Conservation (phyloP, 257 asterid species). For the Cordia subcordata region DNA sequence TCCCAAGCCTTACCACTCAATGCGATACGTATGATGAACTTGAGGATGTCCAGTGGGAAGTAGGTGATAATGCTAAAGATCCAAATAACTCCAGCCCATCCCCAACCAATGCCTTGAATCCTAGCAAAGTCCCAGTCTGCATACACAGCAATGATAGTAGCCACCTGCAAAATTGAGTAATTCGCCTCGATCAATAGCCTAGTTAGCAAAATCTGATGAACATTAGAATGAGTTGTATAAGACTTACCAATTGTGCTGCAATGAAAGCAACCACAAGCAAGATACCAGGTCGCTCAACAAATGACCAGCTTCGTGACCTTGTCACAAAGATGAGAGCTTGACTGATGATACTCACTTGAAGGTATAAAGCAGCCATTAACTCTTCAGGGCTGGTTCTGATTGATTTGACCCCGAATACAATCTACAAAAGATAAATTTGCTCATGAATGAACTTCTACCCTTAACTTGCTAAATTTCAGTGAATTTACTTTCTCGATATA, state of each 20-base stretch:
- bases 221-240: not conserved
- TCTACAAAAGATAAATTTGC: slow-evolving; percentile 22
- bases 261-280: slow-evolving; percentile 63
- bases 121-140: slow-evolving; percentile 74
- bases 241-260: slow-evolving; percentile 61
- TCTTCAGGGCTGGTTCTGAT: slow-evolving; percentile 39
- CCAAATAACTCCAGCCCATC: slow-evolving; percentile 87
- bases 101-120: slow-evolving; percentile 81
- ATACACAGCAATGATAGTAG: slow-evolving; percentile 63
- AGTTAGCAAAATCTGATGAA: not conserved
- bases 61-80: slow-evolving; percentile 62
- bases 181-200: not conserved
- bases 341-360: slow-evolving; percentile 92
- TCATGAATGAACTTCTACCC: not conserved
- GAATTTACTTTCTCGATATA: not conserved
- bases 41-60: slow-evolving; percentile 74
- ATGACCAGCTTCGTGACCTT: slow-evolving; percentile 84
- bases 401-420: slow-evolving; percentile 42
- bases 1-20: slow-evolving; percentile 82
- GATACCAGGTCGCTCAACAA: slow-evolving; percentile 73
- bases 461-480: too few species aligned
- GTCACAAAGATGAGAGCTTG: slow-evolving; percentile 91
- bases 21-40: slow-evolving; percentile 54
- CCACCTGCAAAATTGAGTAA: slow-evolving; percentile 28
- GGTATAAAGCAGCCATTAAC: slow-evolving; percentile 81